Evolutionary conservation across 768 basidiomycete genomes (phyloP).

Genomic region (Lactarius sanguifluus): DNA sequence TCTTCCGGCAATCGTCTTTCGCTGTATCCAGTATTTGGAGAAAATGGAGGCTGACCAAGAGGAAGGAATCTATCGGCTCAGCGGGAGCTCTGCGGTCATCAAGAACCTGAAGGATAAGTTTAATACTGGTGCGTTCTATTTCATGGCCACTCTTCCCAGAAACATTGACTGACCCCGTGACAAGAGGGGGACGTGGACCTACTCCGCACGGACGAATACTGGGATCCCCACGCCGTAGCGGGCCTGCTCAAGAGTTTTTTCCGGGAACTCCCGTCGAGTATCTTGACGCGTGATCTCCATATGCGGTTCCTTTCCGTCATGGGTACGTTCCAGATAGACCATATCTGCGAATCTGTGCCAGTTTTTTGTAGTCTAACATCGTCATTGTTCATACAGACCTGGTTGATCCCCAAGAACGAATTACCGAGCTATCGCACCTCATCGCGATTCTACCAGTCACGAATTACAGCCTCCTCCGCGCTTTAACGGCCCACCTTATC

Average conservation of each 20-base stretch:
- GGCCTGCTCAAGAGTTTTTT: slow-evolving; percentile 92
- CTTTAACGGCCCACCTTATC: slow-evolving; percentile 92
- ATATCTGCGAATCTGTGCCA: slow-evolving; percentile 15
- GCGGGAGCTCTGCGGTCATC: slow-evolving; percentile 93
- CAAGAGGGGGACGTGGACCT: slow-evolving; percentile 96
- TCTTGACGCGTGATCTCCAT: slow-evolving; percentile 91
- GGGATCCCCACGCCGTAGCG: slow-evolving; percentile 97
- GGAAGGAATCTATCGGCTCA: slow-evolving; percentile 96
- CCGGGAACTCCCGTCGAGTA: slow-evolving; percentile 89
- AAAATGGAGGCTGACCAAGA: slow-evolving; percentile 92
- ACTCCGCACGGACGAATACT: slow-evolving; percentile 83
- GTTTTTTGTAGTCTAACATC: slow-evolving; percentile 14
- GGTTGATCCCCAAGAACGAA: slow-evolving; percentile 82
- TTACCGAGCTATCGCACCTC: slow-evolving; percentile 80
- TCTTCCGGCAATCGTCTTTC: slow-evolving; percentile 92
- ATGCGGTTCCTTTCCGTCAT: slow-evolving; percentile 89
- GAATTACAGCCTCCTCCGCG: slow-evolving; percentile 92
- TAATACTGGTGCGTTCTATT: slow-evolving; percentile 64
- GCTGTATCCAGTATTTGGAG: slow-evolving; percentile 94
- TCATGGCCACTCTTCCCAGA: slow-evolving; percentile 4
- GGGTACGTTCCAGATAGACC: slow-evolving; percentile 53
- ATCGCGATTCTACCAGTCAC: slow-evolving; percentile 86
- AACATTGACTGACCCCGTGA: slow-evolving; percentile 22
- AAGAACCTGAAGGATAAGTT: slow-evolving; percentile 91
- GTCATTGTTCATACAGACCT: slow-evolving; percentile 58